Conservation (phyloP, 306 rosid genomes). For the Sindora glabra region DNA sequence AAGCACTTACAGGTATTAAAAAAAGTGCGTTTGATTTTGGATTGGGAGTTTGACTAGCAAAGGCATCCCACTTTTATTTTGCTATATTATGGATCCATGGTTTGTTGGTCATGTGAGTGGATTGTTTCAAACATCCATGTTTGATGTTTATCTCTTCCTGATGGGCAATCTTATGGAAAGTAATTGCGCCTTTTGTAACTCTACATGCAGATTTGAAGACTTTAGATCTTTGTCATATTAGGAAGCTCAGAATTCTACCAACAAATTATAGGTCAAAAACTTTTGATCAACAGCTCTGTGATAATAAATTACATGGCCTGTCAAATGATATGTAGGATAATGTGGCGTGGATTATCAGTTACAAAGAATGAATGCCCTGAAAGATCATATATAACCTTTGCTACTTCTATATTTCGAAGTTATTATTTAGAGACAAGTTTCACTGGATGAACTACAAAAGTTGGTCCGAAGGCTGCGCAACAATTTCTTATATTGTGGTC, state of each 20-base stretch:
- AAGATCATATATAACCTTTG: slow-evolving; percentile 21
- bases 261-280: neutral
- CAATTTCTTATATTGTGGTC: slow-evolving; percentile 41
- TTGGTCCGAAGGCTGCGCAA: slow-evolving; percentile 23
- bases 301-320: slow-evolving; percentile 37
- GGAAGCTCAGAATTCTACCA: slow-evolving; percentile 2
- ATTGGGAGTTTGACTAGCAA: neutral
- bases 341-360: slow-evolving; percentile 30
- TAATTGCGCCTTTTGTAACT: neutral
- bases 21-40: too few species aligned
- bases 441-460: slow-evolving; percentile 19
- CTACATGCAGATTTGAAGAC: neutral
- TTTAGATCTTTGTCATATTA: slow-evolving; percentile 25
- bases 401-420: slow-evolving; percentile 33
- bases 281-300: neutral
- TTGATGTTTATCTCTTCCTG: slow-evolving; percentile 3
- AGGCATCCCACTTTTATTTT: neutral
- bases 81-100: neutral
- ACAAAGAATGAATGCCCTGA: slow-evolving; percentile 27
- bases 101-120: too few species aligned
- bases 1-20: too few species aligned
- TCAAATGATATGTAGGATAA: slow-evolving; percentile 26
- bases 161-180: neutral
- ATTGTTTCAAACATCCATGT: neutral
- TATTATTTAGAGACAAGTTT: slow-evolving; percentile 31